phyloP scores from a whole-genome alignment of 768 basidiomycete genomes.

The Podaxis rugospora region DNA sequence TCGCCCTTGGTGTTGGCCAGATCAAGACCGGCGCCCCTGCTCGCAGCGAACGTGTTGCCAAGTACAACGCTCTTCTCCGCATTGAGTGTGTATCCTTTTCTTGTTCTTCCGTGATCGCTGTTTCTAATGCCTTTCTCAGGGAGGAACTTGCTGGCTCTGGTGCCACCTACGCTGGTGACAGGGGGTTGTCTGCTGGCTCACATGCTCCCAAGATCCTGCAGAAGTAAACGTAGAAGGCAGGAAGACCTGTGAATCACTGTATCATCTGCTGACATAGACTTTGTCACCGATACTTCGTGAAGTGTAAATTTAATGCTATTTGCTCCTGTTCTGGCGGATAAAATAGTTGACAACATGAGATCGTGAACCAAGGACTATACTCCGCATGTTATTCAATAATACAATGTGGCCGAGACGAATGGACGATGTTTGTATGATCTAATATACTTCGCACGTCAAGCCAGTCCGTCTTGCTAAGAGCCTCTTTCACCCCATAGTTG shows the following conservation, averaged over 20 bases:
- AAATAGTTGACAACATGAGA: background rate
- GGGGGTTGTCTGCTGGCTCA: conserved; percentile 75
- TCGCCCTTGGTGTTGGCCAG: conserved; percentile 88
- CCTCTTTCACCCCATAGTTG: no score
- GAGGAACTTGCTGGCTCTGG: conserved; percentile 60
- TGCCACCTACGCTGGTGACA: conserved; percentile 69
- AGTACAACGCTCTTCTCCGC: conserved; percentile 87
- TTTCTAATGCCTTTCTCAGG: conserved; percentile 13
- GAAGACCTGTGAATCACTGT: background rate
- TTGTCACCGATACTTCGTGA: background rate
- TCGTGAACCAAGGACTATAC: no score
- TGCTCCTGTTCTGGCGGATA: background rate
- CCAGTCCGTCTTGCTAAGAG: no score
- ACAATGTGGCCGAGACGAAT: no score
- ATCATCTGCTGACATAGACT: background rate
- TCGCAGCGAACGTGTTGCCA: conserved; percentile 93
- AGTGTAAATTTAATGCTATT: background rate
- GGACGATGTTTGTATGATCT: no score
- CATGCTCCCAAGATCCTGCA: conserved; percentile 68
- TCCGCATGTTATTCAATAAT: no score
- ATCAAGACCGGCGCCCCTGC: conserved; percentile 99
- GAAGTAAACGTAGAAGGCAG: conserved; percentile 40
- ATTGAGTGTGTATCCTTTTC: conserved; percentile 63
- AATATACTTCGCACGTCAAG: no score
- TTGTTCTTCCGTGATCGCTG: background rate